Conservation (phyloP, 805 yeast genomes). For the Scheffersomyces lignosus region DNA sequence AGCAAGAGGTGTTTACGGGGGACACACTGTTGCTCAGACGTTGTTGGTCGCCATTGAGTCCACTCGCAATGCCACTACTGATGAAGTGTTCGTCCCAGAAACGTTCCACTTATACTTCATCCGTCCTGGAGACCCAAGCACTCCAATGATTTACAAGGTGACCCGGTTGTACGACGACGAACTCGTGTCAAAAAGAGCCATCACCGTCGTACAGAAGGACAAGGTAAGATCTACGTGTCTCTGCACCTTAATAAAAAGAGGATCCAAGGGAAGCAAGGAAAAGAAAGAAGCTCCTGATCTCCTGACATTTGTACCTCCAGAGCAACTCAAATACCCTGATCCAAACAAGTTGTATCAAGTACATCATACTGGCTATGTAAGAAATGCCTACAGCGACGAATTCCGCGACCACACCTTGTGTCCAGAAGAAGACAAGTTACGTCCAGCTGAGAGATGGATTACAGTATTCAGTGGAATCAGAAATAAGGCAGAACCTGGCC, state of each 20-base stretch:
- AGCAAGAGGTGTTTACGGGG: constrained; percentile 72
- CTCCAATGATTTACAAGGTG: constrained; percentile 56
- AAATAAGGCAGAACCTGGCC: constrained; percentile 13
- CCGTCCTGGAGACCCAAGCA: constrained; percentile 47
- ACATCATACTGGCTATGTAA: constrained; percentile 37
- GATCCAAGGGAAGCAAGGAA: constrained; percentile 7
- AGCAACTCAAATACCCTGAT: constrained; percentile 24
- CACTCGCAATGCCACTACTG: constrained; percentile 20
- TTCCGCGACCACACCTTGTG: constrained; percentile 29
- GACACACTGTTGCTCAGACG: constrained; percentile 66
- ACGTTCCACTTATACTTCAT: constrained; percentile 66
- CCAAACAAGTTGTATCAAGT: constrained; percentile 24
- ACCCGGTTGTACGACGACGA: constrained; percentile 51
- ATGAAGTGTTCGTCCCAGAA: constrained; percentile 44
- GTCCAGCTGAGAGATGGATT: constrained; percentile 40
- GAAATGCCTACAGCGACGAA: constrained; percentile 39
- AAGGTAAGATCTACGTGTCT: constrained; percentile 51
- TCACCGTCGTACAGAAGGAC: constrained; percentile 56
- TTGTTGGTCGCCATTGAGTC: constrained; percentile 58
- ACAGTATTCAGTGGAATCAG: constrained; percentile 40
- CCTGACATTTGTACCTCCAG: neutral
- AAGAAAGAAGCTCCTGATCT: neutral
- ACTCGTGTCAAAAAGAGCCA: constrained; percentile 51
- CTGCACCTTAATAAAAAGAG: constrained; percentile 39
- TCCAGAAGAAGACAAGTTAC: constrained; percentile 32